A percentile compares a stretch with the other conserved stretches of the same genome.
These are phyloP conservation scores for Exophiala lecanii-corni DNA, from an alignment of 2,329 filamentous ascomycete genomes.

Conservation along the genomic window DNA sequence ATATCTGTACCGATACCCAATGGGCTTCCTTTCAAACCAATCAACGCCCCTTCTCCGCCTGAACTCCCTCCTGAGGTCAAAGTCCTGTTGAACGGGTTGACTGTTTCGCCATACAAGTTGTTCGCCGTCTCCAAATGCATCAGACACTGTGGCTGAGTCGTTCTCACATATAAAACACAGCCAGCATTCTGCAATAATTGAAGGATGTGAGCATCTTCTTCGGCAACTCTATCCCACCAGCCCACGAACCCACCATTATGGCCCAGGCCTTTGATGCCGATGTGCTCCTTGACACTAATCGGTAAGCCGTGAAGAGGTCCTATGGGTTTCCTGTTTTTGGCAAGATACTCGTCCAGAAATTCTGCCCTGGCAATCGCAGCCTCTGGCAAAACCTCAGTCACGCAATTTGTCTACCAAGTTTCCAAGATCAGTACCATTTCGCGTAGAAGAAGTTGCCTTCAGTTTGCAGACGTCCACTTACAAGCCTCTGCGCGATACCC, in stretches of 20 bases:
- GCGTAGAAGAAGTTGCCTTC: neutral
- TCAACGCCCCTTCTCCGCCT: slow-evolving; percentile 54
- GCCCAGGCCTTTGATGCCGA: slow-evolving; percentile 43
- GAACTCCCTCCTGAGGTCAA: slow-evolving; percentile 52
- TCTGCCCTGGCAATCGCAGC: slow-evolving; percentile 44
- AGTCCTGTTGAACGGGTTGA: slow-evolving; percentile 50
- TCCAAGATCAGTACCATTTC: slow-evolving; percentile 51
- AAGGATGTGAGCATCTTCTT: slow-evolving; percentile 27
- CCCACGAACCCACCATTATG: slow-evolving; percentile 28
- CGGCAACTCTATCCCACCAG: slow-evolving; percentile 26
- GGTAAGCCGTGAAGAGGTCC: slow-evolving; percentile 61
- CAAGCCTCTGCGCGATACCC: slow-evolving; percentile 38
- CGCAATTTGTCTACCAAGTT: slow-evolving; percentile 39
- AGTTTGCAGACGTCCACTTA: slow-evolving; percentile 1
- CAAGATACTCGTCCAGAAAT: slow-evolving; percentile 42
- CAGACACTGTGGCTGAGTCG: slow-evolving; percentile 28
- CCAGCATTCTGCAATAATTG: slow-evolving; percentile 30
- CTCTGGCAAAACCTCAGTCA: slow-evolving; percentile 50
- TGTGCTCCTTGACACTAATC: slow-evolving; percentile 48
- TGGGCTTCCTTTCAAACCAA: slow-evolving; percentile 48
- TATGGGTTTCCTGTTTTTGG: slow-evolving; percentile 29
- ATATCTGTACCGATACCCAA: slow-evolving; percentile 53
- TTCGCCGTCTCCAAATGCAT: slow-evolving; percentile 32
- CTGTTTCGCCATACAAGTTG: slow-evolving; percentile 38
- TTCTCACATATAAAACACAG: slow-evolving; percentile 30